Base-by-base conservation (phyloP, 2,329 filamentous ascomycete species). In the Penicillium sp. region DNA sequence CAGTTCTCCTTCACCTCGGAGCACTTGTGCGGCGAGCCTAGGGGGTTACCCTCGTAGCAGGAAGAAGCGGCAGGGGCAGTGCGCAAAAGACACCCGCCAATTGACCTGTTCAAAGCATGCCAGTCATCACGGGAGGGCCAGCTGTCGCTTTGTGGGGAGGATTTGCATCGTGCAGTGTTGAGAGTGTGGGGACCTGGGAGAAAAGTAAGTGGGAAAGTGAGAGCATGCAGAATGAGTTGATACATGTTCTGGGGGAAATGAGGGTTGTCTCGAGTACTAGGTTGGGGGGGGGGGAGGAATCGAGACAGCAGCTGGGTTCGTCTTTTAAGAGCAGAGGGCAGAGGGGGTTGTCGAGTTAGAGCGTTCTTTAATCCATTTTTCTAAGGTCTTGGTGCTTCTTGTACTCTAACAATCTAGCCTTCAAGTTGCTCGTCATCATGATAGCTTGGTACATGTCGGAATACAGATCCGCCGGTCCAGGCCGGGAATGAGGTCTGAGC, bases 11-110 rank as follows among this genome's bases (percentile, higher is more conserved):
- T 32, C 3, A 41, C 39, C 24, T 41, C 28, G 12, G 39, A 18
- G 12, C 39, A 41, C 28, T 41, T 41, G 27, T 41, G 18, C 2
- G 39, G 39, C 28, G 66, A 57, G 1, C 46, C 55, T 9, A 49
- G 51, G 45, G 66, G 62, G 28, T 59, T 41, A 29, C 39, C 38
- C 9, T 29, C 25, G n/a, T 39, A 39, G 9, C 38, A 39, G 11
- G 38, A 29, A 4, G 38, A 39, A 12, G 38, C 38, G 26, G 38
- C 38, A 7, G 38, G 38, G n/a, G 38, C 26, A n/a, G 38, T 39
- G 7, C 38, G 38, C n/a, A 39, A 26, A 4, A 39, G 11, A 39
- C 38, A 28, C 6, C 38, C 38, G 38, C 25, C 38, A 7, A 39
- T 39, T n/a, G 38, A 29, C 25, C 24, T 39, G 38, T 39, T 39